phyloP scores from a whole-genome alignment of 2,329 filamentous ascomycete species.

The Gaeumannomyces tritici region DNA sequence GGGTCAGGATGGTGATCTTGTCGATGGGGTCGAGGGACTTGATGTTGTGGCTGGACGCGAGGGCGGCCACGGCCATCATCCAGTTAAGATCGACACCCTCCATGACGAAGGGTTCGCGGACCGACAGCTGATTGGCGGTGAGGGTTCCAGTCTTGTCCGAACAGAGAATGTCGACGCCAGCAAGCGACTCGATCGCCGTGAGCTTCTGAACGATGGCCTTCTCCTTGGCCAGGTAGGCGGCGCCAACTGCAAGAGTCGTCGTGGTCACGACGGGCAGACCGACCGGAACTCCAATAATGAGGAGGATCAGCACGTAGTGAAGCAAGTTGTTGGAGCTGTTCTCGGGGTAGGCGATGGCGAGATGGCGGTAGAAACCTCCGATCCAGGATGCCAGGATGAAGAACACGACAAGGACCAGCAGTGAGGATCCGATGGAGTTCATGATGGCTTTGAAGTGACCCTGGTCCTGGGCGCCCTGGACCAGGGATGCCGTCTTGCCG shows the following conservation, averaged over 20 bases:
- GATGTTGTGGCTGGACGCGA: conserved; percentile 70
- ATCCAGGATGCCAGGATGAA: conserved; percentile 70
- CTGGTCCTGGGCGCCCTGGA: conserved; percentile 65
- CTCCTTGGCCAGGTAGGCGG: conserved; percentile 81
- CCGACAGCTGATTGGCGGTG: conserved; percentile 65
- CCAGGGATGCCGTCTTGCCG: conserved; percentile 63
- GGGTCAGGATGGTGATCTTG: conserved; percentile 68
- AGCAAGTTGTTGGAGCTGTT: conserved; percentile 53
- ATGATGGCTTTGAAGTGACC: conserved; percentile 76
- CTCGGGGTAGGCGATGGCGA: conserved; percentile 51
- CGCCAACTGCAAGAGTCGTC: conserved; percentile 49
- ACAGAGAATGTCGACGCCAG: conserved; percentile 88
- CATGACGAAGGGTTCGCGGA: conserved; percentile 67
- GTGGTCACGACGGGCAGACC: conserved; percentile 71
- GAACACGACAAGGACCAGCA: conserved; percentile 69
- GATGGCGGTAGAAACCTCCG: conserved; percentile 66
- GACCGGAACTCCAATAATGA: conserved; percentile 72
- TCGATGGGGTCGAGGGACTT: conserved; percentile 72
- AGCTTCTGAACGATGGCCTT: conserved; percentile 91
- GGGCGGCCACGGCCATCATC: conserved; percentile 75
- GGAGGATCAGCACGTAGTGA: conserved; percentile 58
- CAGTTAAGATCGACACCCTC: conserved; percentile 72
- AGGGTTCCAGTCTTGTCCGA: conserved; percentile 76
- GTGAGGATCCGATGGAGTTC: conserved; percentile 67
- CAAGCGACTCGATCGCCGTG: conserved; percentile 82